Evolutionary conservation across 208 protist genomes (phyloP), one percentile per base, ranked within the genome.

Genomic region (Tetramitus jugosus): DNA sequence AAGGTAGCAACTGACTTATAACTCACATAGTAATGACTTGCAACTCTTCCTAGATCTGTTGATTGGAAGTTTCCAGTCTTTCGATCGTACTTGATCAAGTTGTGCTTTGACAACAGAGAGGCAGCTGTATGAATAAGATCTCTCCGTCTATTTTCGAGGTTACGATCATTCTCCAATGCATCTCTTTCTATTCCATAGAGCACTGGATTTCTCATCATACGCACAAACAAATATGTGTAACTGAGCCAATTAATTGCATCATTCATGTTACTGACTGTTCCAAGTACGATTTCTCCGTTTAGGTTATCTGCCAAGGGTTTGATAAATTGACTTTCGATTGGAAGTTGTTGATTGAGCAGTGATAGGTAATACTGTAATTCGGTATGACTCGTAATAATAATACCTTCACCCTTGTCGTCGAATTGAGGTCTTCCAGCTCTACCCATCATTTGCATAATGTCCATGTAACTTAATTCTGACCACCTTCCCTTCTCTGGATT

Each of bases 361-460:
- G 94, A 94, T 1, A 99, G 86, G 83, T 99, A 99, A 87, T 97
- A 98, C 65, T 97, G 92, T 14, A 99, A 82, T 83, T 99, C 95
- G 0, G 90, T 83, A 29, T 96, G 91, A 40, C 81, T 87, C 0
- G 95, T 98, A 78, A 98, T 89, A 78, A 97, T 93, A 39, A 95
- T 91, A 60, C 96, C 98, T 62, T 95, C 94, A 77, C 98, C 97
- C 0, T 91, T 81, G 6, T 85, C 91, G 81, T 99, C 97, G 68
- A 85, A 94, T 76, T 92, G 89, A 31, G 97, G 93, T 77, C 98
- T 91, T 26, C 98, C 98, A 0, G 97, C 98, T 80, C 98, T 91
- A 40, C 98, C 97, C 33, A 99, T 91, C 96, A 99, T 99, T 87
- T 99, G 98, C 79, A 99, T 91, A 26, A 99, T 92, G 84, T 99